These are phyloP conservation scores for Colletotrichum cordylinicola DNA, from an alignment of 2,329 filamentous ascomycete species.

Conservation along the genomic window DNA sequence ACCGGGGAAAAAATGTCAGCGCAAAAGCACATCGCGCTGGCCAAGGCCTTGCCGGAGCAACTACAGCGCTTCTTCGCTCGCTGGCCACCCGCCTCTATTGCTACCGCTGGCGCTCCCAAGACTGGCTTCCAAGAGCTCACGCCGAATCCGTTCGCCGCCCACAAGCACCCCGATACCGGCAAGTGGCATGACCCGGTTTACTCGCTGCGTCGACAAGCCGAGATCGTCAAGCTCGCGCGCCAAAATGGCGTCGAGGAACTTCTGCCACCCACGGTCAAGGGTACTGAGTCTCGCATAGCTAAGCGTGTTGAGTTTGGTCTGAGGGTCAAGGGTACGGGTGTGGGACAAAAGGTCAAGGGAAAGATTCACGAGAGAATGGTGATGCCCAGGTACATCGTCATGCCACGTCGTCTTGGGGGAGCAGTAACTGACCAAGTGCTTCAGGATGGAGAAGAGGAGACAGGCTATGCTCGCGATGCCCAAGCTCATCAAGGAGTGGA, in stretches of 20 bases:
- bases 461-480: conserved; percentile 96
- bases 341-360: conserved; percentile 93
- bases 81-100: conserved; percentile 77
- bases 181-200: conserved; percentile 84
- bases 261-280: conserved; percentile 79
- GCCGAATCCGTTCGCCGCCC: conserved; percentile 82
- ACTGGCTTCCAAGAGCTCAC: conserved; percentile 61
- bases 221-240: conserved; percentile 85
- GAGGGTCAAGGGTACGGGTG: conserved; percentile 89
- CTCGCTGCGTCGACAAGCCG: conserved; percentile 86
- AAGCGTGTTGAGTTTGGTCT: conserved; percentile 80
- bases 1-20: conserved; percentile 1
- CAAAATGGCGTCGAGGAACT: conserved; percentile 82
- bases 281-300: conserved; percentile 72
- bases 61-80: conserved; percentile 88
- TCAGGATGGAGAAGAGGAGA: conserved; percentile 83
- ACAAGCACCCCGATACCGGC: conserved; percentile 79
- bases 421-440: conserved; percentile 33
- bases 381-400: conserved; percentile 66
- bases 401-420: neutral
- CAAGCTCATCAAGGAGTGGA: conserved; percentile 89
- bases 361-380: conserved; percentile 90
- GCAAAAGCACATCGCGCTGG: conserved; percentile 58
- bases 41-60: conserved; percentile 75
- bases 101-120: conserved; percentile 50